Base-by-base conservation (phyloP, 208 protist genomes). In the Leishmania tarentolae region DNA sequence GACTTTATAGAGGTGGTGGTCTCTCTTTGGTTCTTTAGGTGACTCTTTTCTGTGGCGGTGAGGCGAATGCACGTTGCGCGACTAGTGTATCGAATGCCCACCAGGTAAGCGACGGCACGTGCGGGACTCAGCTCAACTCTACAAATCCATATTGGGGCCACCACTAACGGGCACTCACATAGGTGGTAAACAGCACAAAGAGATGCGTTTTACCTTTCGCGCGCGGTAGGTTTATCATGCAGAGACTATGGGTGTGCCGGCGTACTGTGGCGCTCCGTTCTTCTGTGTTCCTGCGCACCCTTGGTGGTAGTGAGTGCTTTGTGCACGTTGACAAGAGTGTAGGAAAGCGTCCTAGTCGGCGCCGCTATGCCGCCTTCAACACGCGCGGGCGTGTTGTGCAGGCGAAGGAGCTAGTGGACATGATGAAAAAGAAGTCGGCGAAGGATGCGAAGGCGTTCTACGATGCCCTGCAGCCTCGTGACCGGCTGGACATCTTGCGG, bases 401-500 rank as follows among this genome's bases (percentile, higher is more conserved):
- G 63, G 85, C 91, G 6, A 85, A 89, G 72, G 81, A 91, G 42
- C 80, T 94, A 35, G 82, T 97, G 68, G 59, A 63, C 31, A n/a
- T 66, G 13, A 83, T 97, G 59, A 93, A 92, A 61, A 61, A 47
- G 7, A 88, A 85, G 68, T 50, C 86, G 21, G 81, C 76, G 68
- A 71, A 59, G 0, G 83, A 88, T 35, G 83, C 85, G 0, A 81
- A 88, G 75, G 75, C 69, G 21, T 85, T 86, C 42, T 95, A 90
- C 76, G 84, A 88, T 13, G 66, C 37, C 11, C 83, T 97, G 69
- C 87, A 86, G 28, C 91, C 92, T 40, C 88, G 91, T 42, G 91
- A 94, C 68, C 88, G 88, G 79, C 75, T 95, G 31, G 92, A 97
- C 79, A 83, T 97, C 21, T 9, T 94, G 79, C 87, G 92, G 4